phyloP scores from a whole-genome alignment of 805 yeast species.

The Zygosaccharomyces rouxii region DNA sequence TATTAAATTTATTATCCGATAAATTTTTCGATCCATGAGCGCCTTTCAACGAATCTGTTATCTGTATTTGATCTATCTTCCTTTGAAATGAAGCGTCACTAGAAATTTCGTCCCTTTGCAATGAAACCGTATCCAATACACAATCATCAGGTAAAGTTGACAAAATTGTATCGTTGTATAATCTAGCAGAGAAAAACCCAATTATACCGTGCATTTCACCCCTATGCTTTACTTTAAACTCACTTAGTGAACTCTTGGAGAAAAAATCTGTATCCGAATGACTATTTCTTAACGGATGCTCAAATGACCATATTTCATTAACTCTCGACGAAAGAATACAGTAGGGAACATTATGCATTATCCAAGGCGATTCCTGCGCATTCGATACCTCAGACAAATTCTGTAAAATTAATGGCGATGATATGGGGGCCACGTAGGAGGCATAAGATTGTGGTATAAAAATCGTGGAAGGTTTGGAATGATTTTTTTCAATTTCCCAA shows the following conservation, averaged over 20 bases:
- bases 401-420: slow-evolving; percentile 49
- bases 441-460: slow-evolving; percentile 61
- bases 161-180: slow-evolving; percentile 52
- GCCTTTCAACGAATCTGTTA: not conserved
- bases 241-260: slow-evolving; percentile 29
- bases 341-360: slow-evolving; percentile 40
- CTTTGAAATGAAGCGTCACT: slow-evolving; percentile 31
- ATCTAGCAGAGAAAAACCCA: slow-evolving; percentile 68
- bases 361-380: slow-evolving; percentile 43
- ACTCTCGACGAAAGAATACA: slow-evolving; percentile 44
- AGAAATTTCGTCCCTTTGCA: slow-evolving; percentile 37
- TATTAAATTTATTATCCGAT: slow-evolving; percentile 17
- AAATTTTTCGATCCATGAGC: not conserved
- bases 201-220: slow-evolving; percentile 66
- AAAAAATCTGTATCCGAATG: slow-evolving; percentile 12
- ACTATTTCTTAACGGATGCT: slow-evolving; percentile 41
- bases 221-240: slow-evolving; percentile 44
- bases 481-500: slow-evolving; percentile 39
- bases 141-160: slow-evolving; percentile 31
- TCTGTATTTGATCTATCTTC: slow-evolving; percentile 2
- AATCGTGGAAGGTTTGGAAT: slow-evolving; percentile 41
- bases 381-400: slow-evolving; percentile 27
- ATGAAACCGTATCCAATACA: slow-evolving; percentile 11
- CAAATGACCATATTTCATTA: slow-evolving; percentile 57
- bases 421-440: slow-evolving; percentile 62